Evolutionary conservation across 2,329 filamentous ascomycete species (phyloP), one percentile per base, ranked within the genome.

Genomic region (Aspergillus tamarii): DNA sequence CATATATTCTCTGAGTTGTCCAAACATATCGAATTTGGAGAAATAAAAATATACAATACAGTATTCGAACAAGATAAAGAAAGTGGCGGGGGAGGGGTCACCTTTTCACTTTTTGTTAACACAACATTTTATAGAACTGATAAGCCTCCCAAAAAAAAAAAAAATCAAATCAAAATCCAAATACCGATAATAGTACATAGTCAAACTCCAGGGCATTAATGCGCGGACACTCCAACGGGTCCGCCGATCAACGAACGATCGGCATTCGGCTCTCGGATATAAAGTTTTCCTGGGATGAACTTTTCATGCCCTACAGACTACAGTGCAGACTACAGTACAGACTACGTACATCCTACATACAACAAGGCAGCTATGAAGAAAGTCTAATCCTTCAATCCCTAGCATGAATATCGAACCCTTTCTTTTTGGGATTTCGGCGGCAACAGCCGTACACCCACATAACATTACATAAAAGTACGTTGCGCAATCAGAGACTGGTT

Each of bases 181-280:
- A 50, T 19, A 14, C 16, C 11, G 14, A 28, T 10, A 19, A 4
- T 50, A 30, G 23, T 28, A 26, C 26, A 4, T 26, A 48, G 45
- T 16, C 19, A 12, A 16, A 46, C 23, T 48, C 45, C 12, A 28
- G 21, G 23, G 14, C 43, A 7, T 46, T 46, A 46, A 46, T 23
- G 23, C 23, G 23, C 19, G 21, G 45, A 26, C 36, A 14, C 43
- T 46, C 45, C 21, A 48, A 48, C 45, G 48, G 48, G 28, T 52
- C 48, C 28, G 48, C 48, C n/a, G 48, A 52, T 52, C 48, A 52
- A 32, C 28, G 28, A 32, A 52, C 48, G 48, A 52, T 52, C 48
- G 48, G 16, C 48, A n/a, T 52, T 34, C 48, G 48, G 48, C 28
- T 52, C 4, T n/a, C 28, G 19, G 28, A 52, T 52, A 52, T 52